Evolutionary conservation across 2,329 filamentous ascomycete species (phyloP).

Genomic region (Monilinia laxa): DNA sequence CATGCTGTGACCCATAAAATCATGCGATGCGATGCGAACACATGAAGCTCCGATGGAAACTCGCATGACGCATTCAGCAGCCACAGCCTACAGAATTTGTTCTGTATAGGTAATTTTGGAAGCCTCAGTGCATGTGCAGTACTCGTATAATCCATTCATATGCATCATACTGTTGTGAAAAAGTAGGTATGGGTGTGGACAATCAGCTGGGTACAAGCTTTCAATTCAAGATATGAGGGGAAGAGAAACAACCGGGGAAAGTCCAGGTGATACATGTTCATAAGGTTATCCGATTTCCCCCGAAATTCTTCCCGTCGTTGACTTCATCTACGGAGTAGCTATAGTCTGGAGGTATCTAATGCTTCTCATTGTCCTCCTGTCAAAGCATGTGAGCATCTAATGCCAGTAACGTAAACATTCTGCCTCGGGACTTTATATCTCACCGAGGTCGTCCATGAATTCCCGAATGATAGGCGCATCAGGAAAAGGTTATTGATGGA

Average conservation of each 20-base stretch:
- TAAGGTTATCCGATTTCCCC: not conserved
- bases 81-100: conserved; percentile 10
- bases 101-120: conserved; percentile 4
- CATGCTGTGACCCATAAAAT: conserved; percentile 14
- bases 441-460: not conserved
- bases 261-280: conserved; percentile 13
- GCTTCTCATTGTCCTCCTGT: conserved; percentile 3
- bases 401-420: not conserved
- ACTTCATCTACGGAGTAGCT: too few species aligned
- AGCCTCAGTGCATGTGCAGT: conserved; percentile 15
- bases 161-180: not conserved
- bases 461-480: conserved; percentile 10
- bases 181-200: not conserved
- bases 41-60: conserved; percentile 18
- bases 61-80: conserved; percentile 13
- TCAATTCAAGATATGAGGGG: not conserved
- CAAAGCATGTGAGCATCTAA: not conserved
- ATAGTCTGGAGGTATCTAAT: not conserved
- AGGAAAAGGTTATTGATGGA: not conserved
- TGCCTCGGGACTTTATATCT: conserved; percentile 2
- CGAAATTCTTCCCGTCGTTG: not conserved
- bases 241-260: not conserved
- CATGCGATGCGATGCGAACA: conserved; percentile 20
- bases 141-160: not conserved
- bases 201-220: not conserved